Evolutionary conservation across 2,329 filamentous ascomycete genomes (phyloP), one percentile per base, ranked within the genome.

Genomic region (Lachnellula suecica): DNA sequence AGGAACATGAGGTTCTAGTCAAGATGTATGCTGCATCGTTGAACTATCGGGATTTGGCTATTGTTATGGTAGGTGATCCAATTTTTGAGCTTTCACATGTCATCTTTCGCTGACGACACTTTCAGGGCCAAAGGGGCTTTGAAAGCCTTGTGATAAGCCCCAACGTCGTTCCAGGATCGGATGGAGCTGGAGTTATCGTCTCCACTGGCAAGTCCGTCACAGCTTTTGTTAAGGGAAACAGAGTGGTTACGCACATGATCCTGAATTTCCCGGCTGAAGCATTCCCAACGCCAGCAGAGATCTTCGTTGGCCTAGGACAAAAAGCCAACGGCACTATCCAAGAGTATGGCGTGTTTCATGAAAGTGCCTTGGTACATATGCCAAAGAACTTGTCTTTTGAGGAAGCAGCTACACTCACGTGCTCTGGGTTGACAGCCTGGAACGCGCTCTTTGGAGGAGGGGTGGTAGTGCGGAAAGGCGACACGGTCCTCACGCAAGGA

Each of bases 171-270:
- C 47, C 52, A 4, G 42, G 56, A 45, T 79, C 76, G 35, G 78
- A 81, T 56, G 78, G 77, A 35, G 74, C 78, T n/a, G 78, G 78
- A 52, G 68, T 68, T 4, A 73, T 82, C 35, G 70, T 75, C 49
- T 54, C 56, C 20, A 49, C 58, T 31, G 63, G 63, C 4, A 50
- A 54, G 2, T 47, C 48, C 4, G 83, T 82, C 38, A 74, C 73
- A 1, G 70, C 83, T 9, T 75, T 81, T 37, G 72, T 83, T 52
- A 79, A 82, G 57, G 82, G 73, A 40, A 73, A 78, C 24, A 84
- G 81, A 63, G 71, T 77, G 44, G 76, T 83, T 25, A 81, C 79
- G 3, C 72, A 86, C 13, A 81, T 85, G n/a, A 68, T 63, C 47
- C 48, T 59, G 7, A 54, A 49, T 13, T 59, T 59, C 7, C 54